Conservation (phyloP, 371 early-diverging fungal genomes). For the Mortierella sp. region DNA sequence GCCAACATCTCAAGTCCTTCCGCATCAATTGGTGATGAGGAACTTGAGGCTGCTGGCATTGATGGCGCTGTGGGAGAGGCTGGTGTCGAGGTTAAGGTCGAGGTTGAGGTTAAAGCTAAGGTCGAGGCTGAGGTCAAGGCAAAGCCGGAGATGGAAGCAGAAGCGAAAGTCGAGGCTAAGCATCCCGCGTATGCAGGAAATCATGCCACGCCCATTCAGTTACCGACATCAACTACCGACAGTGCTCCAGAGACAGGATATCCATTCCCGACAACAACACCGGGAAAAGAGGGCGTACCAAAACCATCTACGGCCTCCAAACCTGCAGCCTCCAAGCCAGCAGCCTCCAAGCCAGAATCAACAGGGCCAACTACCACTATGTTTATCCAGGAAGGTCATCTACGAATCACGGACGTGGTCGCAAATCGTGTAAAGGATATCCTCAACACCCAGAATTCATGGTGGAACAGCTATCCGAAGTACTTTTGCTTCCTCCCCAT, state of each 20-base stretch:
- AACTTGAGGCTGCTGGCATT: neutral
- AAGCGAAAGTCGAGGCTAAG: neutral
- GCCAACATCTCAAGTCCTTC: neutral
- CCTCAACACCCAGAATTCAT: neutral
- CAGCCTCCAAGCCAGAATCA: neutral
- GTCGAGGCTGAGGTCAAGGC: neutral
- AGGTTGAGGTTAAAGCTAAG: neutral
- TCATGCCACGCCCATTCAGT: neutral
- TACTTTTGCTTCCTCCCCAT: neutral
- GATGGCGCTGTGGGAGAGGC: neutral
- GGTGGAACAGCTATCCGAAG: neutral
- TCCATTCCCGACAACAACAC: neutral
- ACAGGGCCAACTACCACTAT: neutral
- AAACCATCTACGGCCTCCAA: neutral
- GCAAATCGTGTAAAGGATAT: neutral
- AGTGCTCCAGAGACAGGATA: neutral
- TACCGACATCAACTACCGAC: neutral
- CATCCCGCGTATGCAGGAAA: neutral
- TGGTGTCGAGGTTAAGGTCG: neutral
- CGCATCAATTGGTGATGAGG: neutral
- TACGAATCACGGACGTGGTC: neutral
- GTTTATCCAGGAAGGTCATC: neutral
- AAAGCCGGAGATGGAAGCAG: neutral
- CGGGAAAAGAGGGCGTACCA: neutral
- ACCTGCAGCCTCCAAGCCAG: neutral